Evolutionary conservation across 78 protist species (phyloP).

Genomic region (Speleostelium caveatum): DNA sequence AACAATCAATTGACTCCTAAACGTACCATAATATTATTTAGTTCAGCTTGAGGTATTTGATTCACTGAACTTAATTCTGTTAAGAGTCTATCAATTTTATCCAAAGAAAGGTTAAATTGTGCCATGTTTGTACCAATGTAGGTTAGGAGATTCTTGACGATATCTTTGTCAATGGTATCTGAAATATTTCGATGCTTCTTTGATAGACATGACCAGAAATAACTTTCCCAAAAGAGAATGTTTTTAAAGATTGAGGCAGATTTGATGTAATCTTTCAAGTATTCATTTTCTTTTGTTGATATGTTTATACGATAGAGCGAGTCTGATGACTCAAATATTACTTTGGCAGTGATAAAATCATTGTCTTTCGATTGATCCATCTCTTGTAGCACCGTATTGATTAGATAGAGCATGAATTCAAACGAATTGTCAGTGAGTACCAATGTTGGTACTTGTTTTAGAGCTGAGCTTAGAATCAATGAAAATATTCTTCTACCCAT

Average conservation of each 20-base stretch:
- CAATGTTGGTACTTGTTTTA: conserved; percentile 30
- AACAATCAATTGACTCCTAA: too few species aligned
- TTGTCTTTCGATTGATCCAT: conserved; percentile 30
- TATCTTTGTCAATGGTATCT: conserved; percentile 43
- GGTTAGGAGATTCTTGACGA: conserved; percentile 17
- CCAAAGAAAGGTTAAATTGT: neutral
- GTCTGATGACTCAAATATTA: conserved; percentile 18
- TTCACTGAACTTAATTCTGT: neutral
- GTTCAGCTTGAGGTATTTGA: too few species aligned
- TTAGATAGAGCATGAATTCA: conserved; percentile 39
- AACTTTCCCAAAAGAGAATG: conserved; percentile 16
- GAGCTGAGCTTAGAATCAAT: conserved; percentile 14
- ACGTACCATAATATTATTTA: too few species aligned
- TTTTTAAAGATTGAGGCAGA: neutral
- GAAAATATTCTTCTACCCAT: conserved; percentile 42
- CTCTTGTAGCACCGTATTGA: conserved; percentile 35
- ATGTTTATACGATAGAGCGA: neutral
- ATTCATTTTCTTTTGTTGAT: conserved; percentile 4
- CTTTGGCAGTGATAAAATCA: conserved; percentile 26
- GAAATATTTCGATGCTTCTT: conserved; percentile 20
- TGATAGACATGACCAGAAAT: conserved; percentile 15
- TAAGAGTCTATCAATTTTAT: conserved; percentile 7
- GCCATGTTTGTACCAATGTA: conserved; percentile 47
- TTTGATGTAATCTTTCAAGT: conserved; percentile 21
- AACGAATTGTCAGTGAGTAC: conserved; percentile 20